Evolutionary conservation across 805 yeast genomes (phyloP).

Genomic region (Kazachstania bromeliacearum): DNA sequence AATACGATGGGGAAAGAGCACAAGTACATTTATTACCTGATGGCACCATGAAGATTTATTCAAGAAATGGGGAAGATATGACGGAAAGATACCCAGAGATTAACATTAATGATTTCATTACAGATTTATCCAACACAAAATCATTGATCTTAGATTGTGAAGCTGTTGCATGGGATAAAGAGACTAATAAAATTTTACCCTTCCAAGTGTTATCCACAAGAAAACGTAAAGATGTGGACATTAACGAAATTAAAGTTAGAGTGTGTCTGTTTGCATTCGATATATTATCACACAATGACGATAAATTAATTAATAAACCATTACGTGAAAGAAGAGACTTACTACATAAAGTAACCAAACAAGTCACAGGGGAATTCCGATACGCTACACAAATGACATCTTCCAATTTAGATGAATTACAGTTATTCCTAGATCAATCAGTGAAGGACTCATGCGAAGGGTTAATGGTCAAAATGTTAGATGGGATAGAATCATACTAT

Average conservation of each 20-base stretch:
- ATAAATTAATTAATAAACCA: constrained; percentile 56
- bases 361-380: constrained; percentile 67
- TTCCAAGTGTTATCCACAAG: constrained; percentile 90
- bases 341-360: constrained; percentile 45
- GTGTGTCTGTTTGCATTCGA: constrained; percentile 93
- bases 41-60: constrained; percentile 68
- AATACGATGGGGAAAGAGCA: constrained; percentile 96
- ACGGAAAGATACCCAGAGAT: constrained; percentile 92
- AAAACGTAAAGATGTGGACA: constrained; percentile 86
- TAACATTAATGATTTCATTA: constrained; percentile 52
- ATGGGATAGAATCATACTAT: constrained; percentile 71
- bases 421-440: constrained; percentile 76
- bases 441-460: constrained; percentile 91
- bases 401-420: constrained; percentile 62
- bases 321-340: constrained; percentile 60
- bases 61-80: constrained; percentile 96
- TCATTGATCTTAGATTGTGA: constrained; percentile 86
- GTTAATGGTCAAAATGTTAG: constrained; percentile 83
- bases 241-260: constrained; percentile 77
- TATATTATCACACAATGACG: constrained; percentile 63
- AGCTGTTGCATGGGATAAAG: constrained; percentile 95
- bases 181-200: constrained; percentile 70
- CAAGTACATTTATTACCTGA: constrained; percentile 70
- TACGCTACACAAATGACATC: constrained; percentile 72
- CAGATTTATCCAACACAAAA: constrained; percentile 29